phyloP scores from a whole-genome alignment of 345 rosid species.

The Citrus maxima region DNA sequence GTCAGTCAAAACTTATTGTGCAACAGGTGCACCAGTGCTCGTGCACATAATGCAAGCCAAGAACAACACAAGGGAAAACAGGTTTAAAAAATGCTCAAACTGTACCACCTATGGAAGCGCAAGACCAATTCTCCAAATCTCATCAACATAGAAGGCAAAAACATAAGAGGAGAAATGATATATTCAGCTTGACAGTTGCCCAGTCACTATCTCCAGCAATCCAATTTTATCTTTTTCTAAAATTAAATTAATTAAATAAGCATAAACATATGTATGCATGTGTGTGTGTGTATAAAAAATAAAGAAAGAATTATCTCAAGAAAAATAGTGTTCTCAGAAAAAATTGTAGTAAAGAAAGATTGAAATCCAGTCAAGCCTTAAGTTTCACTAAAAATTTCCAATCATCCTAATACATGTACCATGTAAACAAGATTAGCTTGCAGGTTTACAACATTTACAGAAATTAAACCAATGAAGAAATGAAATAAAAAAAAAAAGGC shows the following conservation, averaged over 20 bases:
- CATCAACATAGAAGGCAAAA: background rate
- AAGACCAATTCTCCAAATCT: background rate
- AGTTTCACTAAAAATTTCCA: background rate
- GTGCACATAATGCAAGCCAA: background rate
- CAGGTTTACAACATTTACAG: background rate
- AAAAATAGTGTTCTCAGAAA: background rate
- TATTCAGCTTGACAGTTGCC: background rate
- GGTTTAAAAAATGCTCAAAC: background rate
- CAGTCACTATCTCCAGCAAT: background rate
- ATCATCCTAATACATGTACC: background rate
- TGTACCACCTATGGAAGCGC: background rate
- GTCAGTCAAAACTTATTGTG: background rate
- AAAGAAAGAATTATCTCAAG: background rate
- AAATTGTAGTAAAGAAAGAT: background rate
- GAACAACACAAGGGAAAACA: background rate
- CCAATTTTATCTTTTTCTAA: no score
- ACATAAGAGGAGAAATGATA: background rate
- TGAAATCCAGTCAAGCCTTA: background rate
- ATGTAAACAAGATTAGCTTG: background rate
- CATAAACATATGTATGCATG: background rate
- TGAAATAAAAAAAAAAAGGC: background rate
- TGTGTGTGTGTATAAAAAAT: background rate
- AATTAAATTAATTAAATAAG: no score
- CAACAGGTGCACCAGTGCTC: background rate
- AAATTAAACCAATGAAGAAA: background rate